phyloP scores from a whole-genome alignment of 1,284 basidiomycete genomes.

The Marasmius tenuissimus region DNA sequence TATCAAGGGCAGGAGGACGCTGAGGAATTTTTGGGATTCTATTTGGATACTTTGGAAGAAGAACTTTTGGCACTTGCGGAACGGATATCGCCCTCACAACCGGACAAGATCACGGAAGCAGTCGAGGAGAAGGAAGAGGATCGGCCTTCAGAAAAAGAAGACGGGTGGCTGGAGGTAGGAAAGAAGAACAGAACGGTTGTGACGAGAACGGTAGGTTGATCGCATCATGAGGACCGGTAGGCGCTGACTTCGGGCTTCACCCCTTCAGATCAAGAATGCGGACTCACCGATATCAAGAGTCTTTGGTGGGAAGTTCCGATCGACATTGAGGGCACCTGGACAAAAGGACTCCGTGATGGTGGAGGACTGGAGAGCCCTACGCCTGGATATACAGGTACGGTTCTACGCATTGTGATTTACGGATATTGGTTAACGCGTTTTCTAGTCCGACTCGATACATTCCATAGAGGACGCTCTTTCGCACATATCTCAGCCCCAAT shows the following conservation, averaged over 20 bases:
- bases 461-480: constrained; percentile 85
- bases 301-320: constrained; percentile 94
- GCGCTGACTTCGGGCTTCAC: too few relatives aligned
- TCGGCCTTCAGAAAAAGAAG: constrained; percentile 43
- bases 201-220: constrained; percentile 69
- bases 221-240: too few relatives aligned
- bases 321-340: constrained; percentile 78
- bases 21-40: constrained; percentile 98
- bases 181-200: constrained; percentile 85
- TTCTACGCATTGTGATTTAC: too few relatives aligned
- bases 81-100: constrained; percentile 21
- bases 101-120: constrained; percentile 12
- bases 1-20: constrained; percentile 77
- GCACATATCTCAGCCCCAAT: constrained; percentile 80
- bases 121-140: constrained; percentile 49
- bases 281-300: constrained; percentile 91
- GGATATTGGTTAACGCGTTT: too few relatives aligned
- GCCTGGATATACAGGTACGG: constrained; percentile 84
- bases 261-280: constrained; percentile 65
- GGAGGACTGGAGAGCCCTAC: constrained; percentile 90
- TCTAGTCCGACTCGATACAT: constrained; percentile 69
- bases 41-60: constrained; percentile 93
- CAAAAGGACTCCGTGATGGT: constrained; percentile 87
- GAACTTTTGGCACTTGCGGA: constrained; percentile 65
- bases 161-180: constrained; percentile 92